Evolutionary conservation across 768 basidiomycete genomes (phyloP), one percentile per base, ranked within the genome.

Genomic region (Termitomyces sp.): DNA sequence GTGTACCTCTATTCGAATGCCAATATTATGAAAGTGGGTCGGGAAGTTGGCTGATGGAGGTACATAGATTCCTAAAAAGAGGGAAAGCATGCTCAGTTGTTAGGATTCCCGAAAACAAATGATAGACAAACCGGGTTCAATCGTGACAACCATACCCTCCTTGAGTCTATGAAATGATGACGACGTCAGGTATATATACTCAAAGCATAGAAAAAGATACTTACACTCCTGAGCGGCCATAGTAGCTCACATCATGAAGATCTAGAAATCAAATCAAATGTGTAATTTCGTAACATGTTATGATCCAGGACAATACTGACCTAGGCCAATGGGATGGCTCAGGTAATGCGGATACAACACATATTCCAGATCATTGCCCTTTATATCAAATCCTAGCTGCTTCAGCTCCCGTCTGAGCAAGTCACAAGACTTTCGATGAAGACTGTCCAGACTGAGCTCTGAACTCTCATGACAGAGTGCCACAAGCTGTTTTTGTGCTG

Each of bases 321-420:
- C 90, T 50, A 97, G 87, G 6, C 97, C 97, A 37, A 98, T 87
- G 7, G 91, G 90, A 74, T 99, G 97, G 27, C 91, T 85, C 47
- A 99, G 71, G 62, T 86, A 93, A 76, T 99, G 97, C 1, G 97
- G 97, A 68, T 98, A 99, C 64, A 99, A 71, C 32, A 87, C 73
- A 61, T 91, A 82, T 45, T 95, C 79, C 55, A 91, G 77, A 26
- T 87, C 86, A 1, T 76, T 75, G 12, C 78, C 76, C 0, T 74
- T 74, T 36, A 92, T 72, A 43, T 80, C 76, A 66, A 93, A 88
- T 1, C 91, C 91, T 42, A 94, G 80, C 65, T 91, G 88, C 58
- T 81, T 82, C 47, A 98, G 77, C 70, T 96, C 95, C 52, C 72
- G 67, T 46, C 82, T 78, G 37, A 98, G 76, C 37, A 89, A 66